Conservation (phyloP, 2,329 filamentous ascomycete species). For the Bisporella sp. region DNA sequence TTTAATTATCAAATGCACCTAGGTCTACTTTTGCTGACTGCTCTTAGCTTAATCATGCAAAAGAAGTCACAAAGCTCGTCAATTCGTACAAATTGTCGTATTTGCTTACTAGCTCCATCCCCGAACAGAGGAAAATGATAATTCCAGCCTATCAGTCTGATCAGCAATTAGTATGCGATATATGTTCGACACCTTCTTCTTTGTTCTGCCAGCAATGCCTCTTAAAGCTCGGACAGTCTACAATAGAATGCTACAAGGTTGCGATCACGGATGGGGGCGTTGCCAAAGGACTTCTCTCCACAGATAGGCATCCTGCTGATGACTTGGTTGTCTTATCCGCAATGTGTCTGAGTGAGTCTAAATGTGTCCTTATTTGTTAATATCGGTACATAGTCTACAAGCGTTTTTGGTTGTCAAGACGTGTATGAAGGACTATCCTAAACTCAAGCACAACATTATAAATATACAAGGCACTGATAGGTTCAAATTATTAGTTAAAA, state of each 20-base stretch:
- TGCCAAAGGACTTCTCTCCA: slow-evolving; percentile 21
- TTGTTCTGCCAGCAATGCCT: slow-evolving; percentile 17
- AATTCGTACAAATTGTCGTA: slow-evolving; percentile 23
- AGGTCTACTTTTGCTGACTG: slow-evolving; percentile 1
- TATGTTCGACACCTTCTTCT: slow-evolving; percentile 14
- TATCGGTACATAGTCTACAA: too few species aligned
- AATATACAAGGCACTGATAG: too few species aligned
- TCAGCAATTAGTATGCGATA: slow-evolving; percentile 6
- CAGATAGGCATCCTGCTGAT: slow-evolving; percentile 28
- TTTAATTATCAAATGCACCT: too few species aligned
- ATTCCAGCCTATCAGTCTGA: slow-evolving; percentile 6
- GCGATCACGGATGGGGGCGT: slow-evolving; percentile 19
- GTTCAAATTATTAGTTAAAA: too few species aligned
- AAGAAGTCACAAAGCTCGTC: slow-evolving; percentile 17
- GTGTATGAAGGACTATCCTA: too few species aligned
- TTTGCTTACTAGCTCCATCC: slow-evolving; percentile 19
- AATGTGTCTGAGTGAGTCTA: slow-evolving; percentile 26
- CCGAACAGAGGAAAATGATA: slow-evolving; percentile 15
- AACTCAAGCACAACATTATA: too few species aligned
- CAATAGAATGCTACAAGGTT: slow-evolving; percentile 15
- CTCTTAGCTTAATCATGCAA: slow-evolving; percentile 15
- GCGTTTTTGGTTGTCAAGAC: too few species aligned
- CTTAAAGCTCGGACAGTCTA: slow-evolving; percentile 11
- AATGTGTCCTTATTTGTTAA: neutral
- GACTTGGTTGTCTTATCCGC: slow-evolving; percentile 25